These are phyloP conservation scores for Pyrenophora graminea DNA, from an alignment of 2,329 filamentous ascomycete genomes.

Conservation along the genomic window DNA sequence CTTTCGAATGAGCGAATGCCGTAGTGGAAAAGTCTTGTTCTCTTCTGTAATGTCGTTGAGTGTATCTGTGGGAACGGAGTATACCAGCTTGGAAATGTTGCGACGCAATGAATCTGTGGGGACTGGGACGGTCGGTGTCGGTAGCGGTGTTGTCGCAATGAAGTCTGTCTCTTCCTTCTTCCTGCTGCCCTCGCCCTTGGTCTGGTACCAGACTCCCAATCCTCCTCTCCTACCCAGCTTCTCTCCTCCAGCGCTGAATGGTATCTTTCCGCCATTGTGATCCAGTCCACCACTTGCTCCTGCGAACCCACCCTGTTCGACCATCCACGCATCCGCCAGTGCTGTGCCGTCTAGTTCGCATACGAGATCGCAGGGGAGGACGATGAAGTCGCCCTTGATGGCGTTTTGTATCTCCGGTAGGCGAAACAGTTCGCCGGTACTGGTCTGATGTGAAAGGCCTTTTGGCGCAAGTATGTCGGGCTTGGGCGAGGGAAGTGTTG, in stretches of 20 bases:
- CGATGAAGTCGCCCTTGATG: conserved; percentile 83
- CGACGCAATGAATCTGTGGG: conserved; percentile 68
- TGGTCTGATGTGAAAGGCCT: conserved; percentile 78
- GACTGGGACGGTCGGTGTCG: conserved; percentile 60
- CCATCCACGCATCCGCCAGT: conserved; percentile 90
- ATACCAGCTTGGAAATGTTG: conserved; percentile 76
- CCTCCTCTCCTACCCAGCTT: conserved; percentile 71
- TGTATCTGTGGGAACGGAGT: conserved; percentile 85
- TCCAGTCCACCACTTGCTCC: conserved; percentile 59
- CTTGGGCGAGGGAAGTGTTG: conserved; percentile 71
- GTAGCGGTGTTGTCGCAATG: conserved; percentile 74
- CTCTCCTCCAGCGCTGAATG: conserved; percentile 58
- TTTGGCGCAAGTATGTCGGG: conserved; percentile 77
- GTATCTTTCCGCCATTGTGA: conserved; percentile 49
- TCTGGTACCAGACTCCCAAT: conserved; percentile 89
- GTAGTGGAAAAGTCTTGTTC: conserved; percentile 71
- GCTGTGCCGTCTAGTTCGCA: conserved; percentile 85
- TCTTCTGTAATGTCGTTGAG: conserved; percentile 81
- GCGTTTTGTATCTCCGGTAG: conserved; percentile 78
- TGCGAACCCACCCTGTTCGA: conserved; percentile 72
- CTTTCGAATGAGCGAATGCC: conserved; percentile 74
- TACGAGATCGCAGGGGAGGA: conserved; percentile 90
- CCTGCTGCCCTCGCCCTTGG: conserved; percentile 72
- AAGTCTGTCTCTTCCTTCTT: conserved; percentile 96
- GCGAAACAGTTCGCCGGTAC: conserved; percentile 85